Base-by-base conservation (phyloP, 495 filamentous ascomycete genomes). In the Penicillium soppii region DNA sequence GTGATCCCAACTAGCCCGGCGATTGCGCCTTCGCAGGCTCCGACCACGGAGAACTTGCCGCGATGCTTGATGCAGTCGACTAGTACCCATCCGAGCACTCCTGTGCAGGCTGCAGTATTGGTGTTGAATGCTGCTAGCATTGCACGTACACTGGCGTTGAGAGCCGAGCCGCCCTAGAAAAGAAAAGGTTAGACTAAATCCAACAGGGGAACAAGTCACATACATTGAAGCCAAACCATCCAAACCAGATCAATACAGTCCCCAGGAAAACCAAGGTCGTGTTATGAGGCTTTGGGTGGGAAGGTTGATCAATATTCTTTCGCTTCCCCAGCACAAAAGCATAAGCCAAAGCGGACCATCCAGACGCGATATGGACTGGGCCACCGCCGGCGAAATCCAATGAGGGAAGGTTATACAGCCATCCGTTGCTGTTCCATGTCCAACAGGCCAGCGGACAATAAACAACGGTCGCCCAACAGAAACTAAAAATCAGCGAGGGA, bases 1-100 rank as follows among this genome's bases (percentile, higher is more conserved):
- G 83, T 87, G 59, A 86, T 84, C 9, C 79, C 82, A 7, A 86
- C 82, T 12, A 86, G 75, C 16, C 82, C 83, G 23, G 82, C 79
- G 55, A 87, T 85, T 13, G 79, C 80, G 21, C 83, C 83, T 54
- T 80, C 75, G 57, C 82, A 85, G 3, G 77, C 76, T 26, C 81
- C 81, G 1, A 84, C 81, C 3, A 83, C 70, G n/a, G 75, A 76
- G 65, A 83, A 85, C 39, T 73, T 75, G 0, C 76, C 74, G 35
- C 73, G 70, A 42, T 80, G 66, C 45, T 71, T 70, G 61, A 82
- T 73, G 59, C 75, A 81, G 61, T 85, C 82, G 4, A 84, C 78
- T 1, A 81, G 19, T 6, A 78, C 74, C 79, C 82, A 84, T n/a
- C 79, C 80, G 5, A 86, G 61, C 21, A 80, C 71, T 30, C 82